Evolutionary conservation across 805 yeast species (phyloP).

Genomic region (Ogataea saltuana): DNA sequence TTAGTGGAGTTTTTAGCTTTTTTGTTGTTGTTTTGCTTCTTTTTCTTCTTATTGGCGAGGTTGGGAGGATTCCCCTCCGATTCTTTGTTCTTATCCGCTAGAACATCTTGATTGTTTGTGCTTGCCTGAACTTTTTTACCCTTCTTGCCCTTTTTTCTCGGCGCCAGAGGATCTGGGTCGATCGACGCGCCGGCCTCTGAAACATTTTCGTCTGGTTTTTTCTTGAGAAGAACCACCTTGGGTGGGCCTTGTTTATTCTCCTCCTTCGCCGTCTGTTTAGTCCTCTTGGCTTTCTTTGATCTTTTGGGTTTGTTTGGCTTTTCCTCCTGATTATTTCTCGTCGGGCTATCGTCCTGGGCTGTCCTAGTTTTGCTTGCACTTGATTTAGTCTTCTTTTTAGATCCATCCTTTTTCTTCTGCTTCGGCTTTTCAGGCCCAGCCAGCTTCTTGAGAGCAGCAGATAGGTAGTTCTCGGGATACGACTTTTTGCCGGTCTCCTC

Average conservation of each 20-base stretch:
- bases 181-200: constrained; percentile 1
- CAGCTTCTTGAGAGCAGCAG: background rate
- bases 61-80: background rate
- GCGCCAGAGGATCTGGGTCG: constrained; percentile 4
- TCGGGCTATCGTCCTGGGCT: background rate
- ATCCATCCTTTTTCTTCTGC: constrained; percentile 1
- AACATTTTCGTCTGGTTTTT: background rate
- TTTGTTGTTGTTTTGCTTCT: background rate
- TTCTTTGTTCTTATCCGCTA: background rate
- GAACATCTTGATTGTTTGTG: background rate
- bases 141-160: constrained; percentile 1
- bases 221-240: constrained; percentile 1
- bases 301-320: background rate
- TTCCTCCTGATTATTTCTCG: background rate
- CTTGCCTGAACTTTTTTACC: background rate
- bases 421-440: constrained; percentile 4
- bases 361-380: constrained; percentile 5
- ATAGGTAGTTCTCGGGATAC: background rate
- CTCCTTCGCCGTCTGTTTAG: background rate
- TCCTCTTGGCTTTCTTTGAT: background rate
- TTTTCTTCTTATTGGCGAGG: background rate
- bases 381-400: constrained; percentile 7
- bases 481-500: background rate
- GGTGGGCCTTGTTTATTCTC: background rate
- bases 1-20: constrained; percentile 3